Evolutionary conservation across 108 stramenopile genomes (phyloP), one percentile per base, ranked within the genome.

Genomic region (Fistulifera pelliculosa): DNA sequence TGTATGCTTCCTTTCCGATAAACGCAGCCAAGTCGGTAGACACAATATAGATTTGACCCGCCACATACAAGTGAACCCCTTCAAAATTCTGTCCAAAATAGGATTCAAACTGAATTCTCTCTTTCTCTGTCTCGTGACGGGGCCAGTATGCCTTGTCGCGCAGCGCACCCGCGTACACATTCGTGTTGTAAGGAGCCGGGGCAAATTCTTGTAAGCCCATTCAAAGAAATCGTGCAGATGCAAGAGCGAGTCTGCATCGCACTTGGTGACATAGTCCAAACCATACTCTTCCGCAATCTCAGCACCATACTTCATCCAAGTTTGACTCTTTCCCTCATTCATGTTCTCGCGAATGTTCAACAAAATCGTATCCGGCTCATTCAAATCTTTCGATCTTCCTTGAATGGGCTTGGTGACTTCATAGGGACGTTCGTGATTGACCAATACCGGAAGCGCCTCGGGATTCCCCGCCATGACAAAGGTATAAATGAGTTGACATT

Each of bases 301-400:
- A 8, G 58, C 54, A 27, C 58, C 74, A 64, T 61, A 70, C 23
- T 70, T 64, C 27, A 76, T 58, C 52, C 64, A 76, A 12, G 74
- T 61, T 38, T 45, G 68, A 3, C 60, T 65, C 61, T 76, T 76
- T 41, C 74, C 74, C 6, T 76, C 68, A 48, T 76, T 76, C 74
- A 76, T 76, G 47, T 70, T 70, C 58, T 76, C 74, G 28, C 67
- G 51, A 19, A 57, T 54, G 47, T 55, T 58, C 2, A 53, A n/a
- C 16, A 57, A 45, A 18, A 41, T 57, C 42, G 42, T 44, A 25
- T 57, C 56, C n/a, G 50, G 50, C n/a, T 51, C 50, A 12, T 51
- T 51, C 50, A 51, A 28, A 22, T 51, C 50, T 27, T 16, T n/a
- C 15, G 21, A 27, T n/a, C 16, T 3, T 3, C 50, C 50, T 2